Percentiles rank a stretch among this genome's conserved stretches.
Evolutionary conservation across 371 early-diverging fungal genomes (phyloP).

Genomic region (Apophysomyces variabilis): DNA sequence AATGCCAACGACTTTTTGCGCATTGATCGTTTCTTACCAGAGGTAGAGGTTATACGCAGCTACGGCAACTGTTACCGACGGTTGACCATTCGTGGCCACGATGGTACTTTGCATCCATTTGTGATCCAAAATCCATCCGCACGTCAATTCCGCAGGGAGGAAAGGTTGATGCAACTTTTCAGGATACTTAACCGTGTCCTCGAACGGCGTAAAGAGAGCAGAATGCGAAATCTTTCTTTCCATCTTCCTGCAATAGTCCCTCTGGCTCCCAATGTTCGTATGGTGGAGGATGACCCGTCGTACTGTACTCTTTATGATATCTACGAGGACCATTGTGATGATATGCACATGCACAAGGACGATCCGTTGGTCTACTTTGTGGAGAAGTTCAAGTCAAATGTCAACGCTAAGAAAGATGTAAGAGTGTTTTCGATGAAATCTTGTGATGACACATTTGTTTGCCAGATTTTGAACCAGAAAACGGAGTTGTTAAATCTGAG

Average conservation of each 20-base stretch:
- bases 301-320: slow-evolving; percentile 86
- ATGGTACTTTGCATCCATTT: slow-evolving; percentile 90
- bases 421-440: slow-evolving; percentile 8
- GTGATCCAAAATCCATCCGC: slow-evolving; percentile 91
- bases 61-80: slow-evolving; percentile 77
- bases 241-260: slow-evolving; percentile 92
- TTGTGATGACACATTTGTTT: background rate
- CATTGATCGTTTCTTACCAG: slow-evolving; percentile 93
- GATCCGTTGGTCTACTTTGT: slow-evolving; percentile 80
- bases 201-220: slow-evolving; percentile 76
- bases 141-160: slow-evolving; percentile 89
- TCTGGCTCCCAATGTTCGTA: slow-evolving; percentile 90
- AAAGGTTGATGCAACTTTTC: slow-evolving; percentile 92
- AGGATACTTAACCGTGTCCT: slow-evolving; percentile 86
- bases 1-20: slow-evolving; percentile 90
- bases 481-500: slow-evolving; percentile 75
- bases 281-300: slow-evolving; percentile 91
- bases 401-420: slow-evolving; percentile 47
- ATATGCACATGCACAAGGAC: slow-evolving; percentile 74
- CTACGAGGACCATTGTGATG: slow-evolving; percentile 83
- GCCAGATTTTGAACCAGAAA: slow-evolving; percentile 49
- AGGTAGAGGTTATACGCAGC: slow-evolving; percentile 82
- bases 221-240: slow-evolving; percentile 85
- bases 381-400: slow-evolving; percentile 60
- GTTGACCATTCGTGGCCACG: slow-evolving; percentile 88